Percentiles rank a stretch among this genome's conserved stretches.
phyloP scores from a whole-genome alignment of 345 rosid species.

The rapeseed (Brassica napus) region DNA sequence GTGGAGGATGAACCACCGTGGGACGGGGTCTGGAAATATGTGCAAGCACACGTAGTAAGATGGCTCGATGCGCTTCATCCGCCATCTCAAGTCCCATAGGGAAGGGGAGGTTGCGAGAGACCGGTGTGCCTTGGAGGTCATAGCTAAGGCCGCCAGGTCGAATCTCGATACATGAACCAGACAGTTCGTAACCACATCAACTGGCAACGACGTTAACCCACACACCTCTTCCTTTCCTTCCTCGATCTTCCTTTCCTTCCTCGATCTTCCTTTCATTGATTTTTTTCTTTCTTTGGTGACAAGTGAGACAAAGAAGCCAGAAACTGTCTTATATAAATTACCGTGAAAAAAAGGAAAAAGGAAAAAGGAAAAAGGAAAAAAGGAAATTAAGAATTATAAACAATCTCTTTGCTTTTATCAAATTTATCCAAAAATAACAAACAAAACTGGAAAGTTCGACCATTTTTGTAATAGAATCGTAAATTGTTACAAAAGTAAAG shows the following conservation, averaged over 20 bases:
- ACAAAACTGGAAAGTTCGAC: too few species aligned
- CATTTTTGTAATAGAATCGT: too few species aligned
- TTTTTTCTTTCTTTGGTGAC: background rate
- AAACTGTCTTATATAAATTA: too few species aligned
- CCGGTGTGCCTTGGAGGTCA: background rate
- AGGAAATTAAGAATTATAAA: too few species aligned
- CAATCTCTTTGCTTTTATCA: too few species aligned
- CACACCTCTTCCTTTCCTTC: background rate
- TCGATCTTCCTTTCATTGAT: background rate
- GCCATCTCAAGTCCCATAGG: background rate
- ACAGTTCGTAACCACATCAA: constrained; percentile 53
- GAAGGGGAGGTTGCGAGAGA: background rate
- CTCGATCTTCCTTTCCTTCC: background rate
- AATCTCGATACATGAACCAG: constrained; percentile 56
- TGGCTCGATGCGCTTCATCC: background rate
- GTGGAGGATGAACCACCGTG: background rate
- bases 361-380: too few species aligned
- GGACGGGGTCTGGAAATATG: background rate
- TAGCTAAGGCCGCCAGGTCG: background rate
- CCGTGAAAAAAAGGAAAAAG: too few species aligned
- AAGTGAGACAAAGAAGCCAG: too few species aligned
- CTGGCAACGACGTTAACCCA: constrained; percentile 40
- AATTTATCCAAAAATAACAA: too few species aligned
- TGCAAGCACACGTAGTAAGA: background rate
- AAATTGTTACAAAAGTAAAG: too few species aligned